Percentiles rank a stretch among this genome's conserved stretches.
These are phyloP conservation scores for Aegilops bicornis DNA, from an alignment of 176 grass and related monocot genomes.

Conservation along the genomic window DNA sequence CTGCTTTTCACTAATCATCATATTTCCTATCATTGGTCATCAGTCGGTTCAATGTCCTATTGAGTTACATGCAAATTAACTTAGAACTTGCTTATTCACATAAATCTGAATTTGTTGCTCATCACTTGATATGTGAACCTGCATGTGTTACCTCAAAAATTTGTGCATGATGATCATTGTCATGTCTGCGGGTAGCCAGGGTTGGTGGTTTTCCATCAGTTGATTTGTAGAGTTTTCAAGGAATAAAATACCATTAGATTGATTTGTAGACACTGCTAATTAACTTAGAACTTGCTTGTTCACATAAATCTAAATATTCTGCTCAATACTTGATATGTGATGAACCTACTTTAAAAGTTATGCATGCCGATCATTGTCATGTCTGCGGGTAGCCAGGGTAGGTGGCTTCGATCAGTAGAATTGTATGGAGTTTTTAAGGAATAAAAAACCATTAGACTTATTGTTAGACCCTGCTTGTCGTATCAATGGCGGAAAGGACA, in stretches of 20 bases:
- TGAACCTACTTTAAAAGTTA: background rate
- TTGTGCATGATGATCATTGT: background rate
- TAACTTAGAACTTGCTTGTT: background rate
- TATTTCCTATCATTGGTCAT: background rate
- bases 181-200: background rate
- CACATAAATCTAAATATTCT: background rate
- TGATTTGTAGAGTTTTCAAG: background rate
- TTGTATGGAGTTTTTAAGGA: background rate
- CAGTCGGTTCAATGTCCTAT: background rate
- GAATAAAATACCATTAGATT: background rate
- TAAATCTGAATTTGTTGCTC: background rate
- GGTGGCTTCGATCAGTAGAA: background rate
- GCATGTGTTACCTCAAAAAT: background rate
- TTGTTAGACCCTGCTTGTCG: background rate
- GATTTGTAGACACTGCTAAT: background rate
- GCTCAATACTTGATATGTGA: background rate
- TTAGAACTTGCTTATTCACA: background rate
- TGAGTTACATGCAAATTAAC: background rate
- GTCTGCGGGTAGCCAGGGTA: background rate
- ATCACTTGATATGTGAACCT: background rate
- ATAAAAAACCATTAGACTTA: background rate
- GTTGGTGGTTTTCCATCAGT: background rate
- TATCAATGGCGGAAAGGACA: background rate
- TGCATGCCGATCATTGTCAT: background rate
- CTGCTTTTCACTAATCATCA: background rate